Base-by-base conservation (phyloP, 1,284 basidiomycete genomes). In the Amylostereum areolatum region DNA sequence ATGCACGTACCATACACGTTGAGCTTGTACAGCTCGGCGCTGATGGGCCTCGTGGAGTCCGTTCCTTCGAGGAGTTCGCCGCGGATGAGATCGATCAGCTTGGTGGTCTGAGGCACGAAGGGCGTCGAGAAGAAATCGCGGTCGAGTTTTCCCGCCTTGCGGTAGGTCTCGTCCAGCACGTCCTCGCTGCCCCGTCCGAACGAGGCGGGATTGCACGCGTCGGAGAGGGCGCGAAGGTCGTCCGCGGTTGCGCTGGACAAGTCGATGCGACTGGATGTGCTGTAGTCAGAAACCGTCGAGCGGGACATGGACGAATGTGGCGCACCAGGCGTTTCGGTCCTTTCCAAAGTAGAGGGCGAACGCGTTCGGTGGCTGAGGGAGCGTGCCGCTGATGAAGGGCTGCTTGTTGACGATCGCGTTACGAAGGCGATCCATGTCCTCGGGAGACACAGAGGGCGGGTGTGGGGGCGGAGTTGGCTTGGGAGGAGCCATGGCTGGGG, bases 1-100 rank as follows among this genome's bases (percentile, higher is more conserved):
- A n/a, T 12, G 42, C 12, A 52, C 61, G 8, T 33, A 63, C 63
- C 59, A 41, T 64, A 64, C 8, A 63, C 55, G 49, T 65, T 66
- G 30, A 65, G 55, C 47, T 64, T 63, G 50, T 63, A 59, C 3
- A 61, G 51, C 46, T 64, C 61, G 4, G 56, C 56, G 5, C 48
- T 29, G 28, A 66, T 44, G 7, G 48, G 11, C 10, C 39, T 29
- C 12, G 40, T 31, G 10, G 45, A 41, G 6, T 55, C 51, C 11
- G 51, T 34, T 24, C 58, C 56, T 29, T 54, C 53, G 11, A 60
- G 46, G 4, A 64, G 47, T 2, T 49, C 41, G 24, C 46, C 48
- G 28, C 52, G 49, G 5, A 60, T 40, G n/a, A 33, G 34, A 6
- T 53, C 49, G 1, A 58, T 25, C 6, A 63, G 44, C 3, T 51